Evolutionary conservation across 805 yeast species (phyloP).

Genomic region (Metschnikowia proteae): DNA sequence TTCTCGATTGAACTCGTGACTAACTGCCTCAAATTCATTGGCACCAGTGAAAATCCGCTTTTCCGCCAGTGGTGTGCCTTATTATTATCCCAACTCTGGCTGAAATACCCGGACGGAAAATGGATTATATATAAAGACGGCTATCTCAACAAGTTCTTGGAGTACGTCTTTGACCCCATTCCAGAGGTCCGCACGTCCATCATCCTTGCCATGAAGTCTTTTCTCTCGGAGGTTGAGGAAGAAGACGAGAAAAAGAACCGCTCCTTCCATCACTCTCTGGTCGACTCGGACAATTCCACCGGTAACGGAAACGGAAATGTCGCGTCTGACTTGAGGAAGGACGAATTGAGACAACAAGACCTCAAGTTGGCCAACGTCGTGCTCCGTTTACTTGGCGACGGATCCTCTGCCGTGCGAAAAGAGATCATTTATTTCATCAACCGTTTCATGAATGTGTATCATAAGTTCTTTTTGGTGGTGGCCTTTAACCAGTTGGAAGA

Average conservation of each 20-base stretch:
- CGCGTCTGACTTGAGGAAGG: slow-evolving; percentile 32
- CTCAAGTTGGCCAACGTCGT: slow-evolving; percentile 65
- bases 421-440: slow-evolving; percentile 79
- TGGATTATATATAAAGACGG: slow-evolving; percentile 66
- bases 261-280: slow-evolving; percentile 1
- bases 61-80: slow-evolving; percentile 91
- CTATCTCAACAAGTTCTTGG: slow-evolving; percentile 51
- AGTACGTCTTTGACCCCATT: slow-evolving; percentile 76
- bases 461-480: slow-evolving; percentile 74
- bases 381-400: slow-evolving; percentile 72
- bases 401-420: slow-evolving; percentile 82
- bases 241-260: slow-evolving; percentile 5
- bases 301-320: slow-evolving; percentile 12
- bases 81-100: slow-evolving; percentile 73
- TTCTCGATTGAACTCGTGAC: slow-evolving; percentile 68
- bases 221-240: slow-evolving; percentile 48
- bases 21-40: slow-evolving; percentile 62
- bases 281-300: slow-evolving; percentile 9
- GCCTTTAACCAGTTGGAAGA: slow-evolving; percentile 83
- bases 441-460: slow-evolving; percentile 64
- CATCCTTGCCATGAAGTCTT: slow-evolving; percentile 66
- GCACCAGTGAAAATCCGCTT: slow-evolving; percentile 75
- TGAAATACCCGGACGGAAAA: slow-evolving; percentile 68
- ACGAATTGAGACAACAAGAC: slow-evolving; percentile 63
- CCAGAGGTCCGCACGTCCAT: slow-evolving; percentile 93